A percentile compares a stretch with the other conserved stretches of the same genome.
Conservation (phyloP, 1,284 basidiomycete genomes). For the Pterulicium gracile region DNA sequence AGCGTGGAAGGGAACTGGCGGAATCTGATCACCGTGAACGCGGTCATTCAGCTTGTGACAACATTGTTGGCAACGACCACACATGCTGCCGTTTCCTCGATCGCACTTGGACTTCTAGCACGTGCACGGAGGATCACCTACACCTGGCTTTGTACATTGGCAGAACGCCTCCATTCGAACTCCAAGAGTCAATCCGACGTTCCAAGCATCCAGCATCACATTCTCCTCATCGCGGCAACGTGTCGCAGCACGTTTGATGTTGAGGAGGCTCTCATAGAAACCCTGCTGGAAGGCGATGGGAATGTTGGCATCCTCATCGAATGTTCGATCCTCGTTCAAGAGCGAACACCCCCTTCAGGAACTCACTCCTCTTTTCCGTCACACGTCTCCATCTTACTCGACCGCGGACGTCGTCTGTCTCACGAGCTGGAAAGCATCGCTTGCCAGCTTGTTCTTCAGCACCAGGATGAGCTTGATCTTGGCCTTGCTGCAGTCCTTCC, state of each 20-base stretch:
- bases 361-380: conserved; percentile 13
- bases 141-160: conserved; percentile 22
- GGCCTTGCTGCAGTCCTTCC: not conserved
- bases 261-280: conserved; percentile 12
- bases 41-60: conserved; percentile 21
- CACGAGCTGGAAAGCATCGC: not conserved
- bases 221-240: conserved; percentile 18
- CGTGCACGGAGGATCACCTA: conserved; percentile 20
- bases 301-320: conserved; percentile 22
- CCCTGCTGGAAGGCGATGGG: conserved; percentile 13
- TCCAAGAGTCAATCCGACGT: not conserved
- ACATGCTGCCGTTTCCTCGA: conserved; percentile 6
- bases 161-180: not conserved
- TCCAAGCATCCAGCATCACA: not conserved
- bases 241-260: conserved; percentile 32
- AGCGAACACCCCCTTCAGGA: conserved; percentile 12
- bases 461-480: not conserved
- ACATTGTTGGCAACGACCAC: conserved; percentile 23
- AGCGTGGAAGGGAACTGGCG: conserved; percentile 30
- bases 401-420: conserved; percentile 13
- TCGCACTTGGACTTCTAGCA: conserved; percentile 17
- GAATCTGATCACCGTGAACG: conserved; percentile 24
- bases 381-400: conserved; percentile 14
- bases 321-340: conserved; percentile 22
- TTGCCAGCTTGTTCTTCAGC: not conserved